Base-by-base conservation (phyloP, 805 yeast species). In the Candida vaughaniae region DNA sequence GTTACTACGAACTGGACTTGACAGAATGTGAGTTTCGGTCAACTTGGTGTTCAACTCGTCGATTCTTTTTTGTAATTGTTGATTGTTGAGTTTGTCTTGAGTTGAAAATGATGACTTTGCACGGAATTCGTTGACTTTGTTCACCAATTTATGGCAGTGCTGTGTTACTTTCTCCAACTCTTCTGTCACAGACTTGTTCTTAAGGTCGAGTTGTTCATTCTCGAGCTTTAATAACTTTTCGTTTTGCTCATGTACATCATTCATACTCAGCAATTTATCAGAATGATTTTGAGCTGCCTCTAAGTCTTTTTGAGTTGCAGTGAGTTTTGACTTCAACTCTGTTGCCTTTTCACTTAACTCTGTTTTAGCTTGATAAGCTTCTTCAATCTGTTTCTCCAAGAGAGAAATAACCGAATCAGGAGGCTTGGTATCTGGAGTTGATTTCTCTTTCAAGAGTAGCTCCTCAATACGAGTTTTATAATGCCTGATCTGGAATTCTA, bases 321-420 rank as follows among this genome's bases (percentile, higher is more conserved):
- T 20, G 12, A 29, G 31, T 17, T 25, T 15, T n/a, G 14, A 9
- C 5, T 22, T 18, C 17, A 31, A 10, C 19, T 26, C 34, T 7
- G 12, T 19, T 6, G 30, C 7, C 18, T 41, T 29, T 5, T 20
- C 18, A 6, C 34, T 16, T 25, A 38, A 16, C 31, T 32, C 35
- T 17, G 31, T 23, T 34, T 33, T 30, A 32, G 27, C 9, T 32
- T 39, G 10, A 18, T 29, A 56, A 11, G 60, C 53, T n/a, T 60
- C 62, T 15, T 60, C 60, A 8, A 66, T 46, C 33, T 66, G 68
- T 14, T 54, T 53, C 32, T 63, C 67, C 33, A 63, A 49, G 14
- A 66, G 36, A 1, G 51, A 48, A 16, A 53, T 44, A 6, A 56
- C 48, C 2, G 61, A 47, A 10, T 25, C 30, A 5, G 34, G 18